Conservation (phyloP, 345 rosid genomes). For the Sisymbrium irio region DNA sequence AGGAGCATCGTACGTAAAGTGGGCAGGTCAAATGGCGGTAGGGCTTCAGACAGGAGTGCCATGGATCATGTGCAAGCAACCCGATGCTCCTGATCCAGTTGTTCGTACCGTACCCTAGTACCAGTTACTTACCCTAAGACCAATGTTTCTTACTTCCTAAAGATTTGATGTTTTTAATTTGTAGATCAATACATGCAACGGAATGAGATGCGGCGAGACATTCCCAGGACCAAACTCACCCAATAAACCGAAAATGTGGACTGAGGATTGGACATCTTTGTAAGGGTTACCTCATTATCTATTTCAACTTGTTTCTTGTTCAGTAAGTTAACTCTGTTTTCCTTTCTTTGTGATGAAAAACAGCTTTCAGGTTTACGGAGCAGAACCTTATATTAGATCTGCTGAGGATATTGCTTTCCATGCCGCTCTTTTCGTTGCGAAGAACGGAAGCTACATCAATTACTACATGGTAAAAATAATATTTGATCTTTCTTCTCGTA, state of each 20-base stretch:
- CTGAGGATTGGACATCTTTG: conserved; percentile 93
- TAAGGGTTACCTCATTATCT: conserved; percentile 35
- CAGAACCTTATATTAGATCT: conserved; percentile 56
- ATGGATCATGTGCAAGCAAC: conserved; percentile 93
- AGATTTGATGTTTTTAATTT: background rate
- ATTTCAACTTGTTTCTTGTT: background rate
- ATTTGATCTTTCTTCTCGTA: background rate
- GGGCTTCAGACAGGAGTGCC: conserved; percentile 81
- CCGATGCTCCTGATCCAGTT: conserved; percentile 89
- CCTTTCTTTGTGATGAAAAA: background rate
- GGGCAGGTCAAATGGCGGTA: conserved; percentile 87
- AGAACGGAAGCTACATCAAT: conserved; percentile 77
- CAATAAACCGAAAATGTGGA: conserved; percentile 81
- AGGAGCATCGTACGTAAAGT: conserved; percentile 59
- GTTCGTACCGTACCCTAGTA: conserved; percentile 36
- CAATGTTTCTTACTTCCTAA: background rate
- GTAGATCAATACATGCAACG: conserved; percentile 87
- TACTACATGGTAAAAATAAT: conserved; percentile 73
- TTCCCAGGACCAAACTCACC: conserved; percentile 82
- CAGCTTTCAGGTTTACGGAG: conserved; percentile 77
- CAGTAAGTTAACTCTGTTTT: conserved; percentile 2
- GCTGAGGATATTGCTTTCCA: conserved; percentile 86
- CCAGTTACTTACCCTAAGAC: background rate
- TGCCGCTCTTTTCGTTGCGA: conserved; percentile 69
- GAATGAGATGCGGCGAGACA: conserved; percentile 81